Percentiles rank a stretch among this genome's conserved stretches.
phyloP scores from a whole-genome alignment of 2,329 filamentous ascomycete species.

The Penicillium glabrum region DNA sequence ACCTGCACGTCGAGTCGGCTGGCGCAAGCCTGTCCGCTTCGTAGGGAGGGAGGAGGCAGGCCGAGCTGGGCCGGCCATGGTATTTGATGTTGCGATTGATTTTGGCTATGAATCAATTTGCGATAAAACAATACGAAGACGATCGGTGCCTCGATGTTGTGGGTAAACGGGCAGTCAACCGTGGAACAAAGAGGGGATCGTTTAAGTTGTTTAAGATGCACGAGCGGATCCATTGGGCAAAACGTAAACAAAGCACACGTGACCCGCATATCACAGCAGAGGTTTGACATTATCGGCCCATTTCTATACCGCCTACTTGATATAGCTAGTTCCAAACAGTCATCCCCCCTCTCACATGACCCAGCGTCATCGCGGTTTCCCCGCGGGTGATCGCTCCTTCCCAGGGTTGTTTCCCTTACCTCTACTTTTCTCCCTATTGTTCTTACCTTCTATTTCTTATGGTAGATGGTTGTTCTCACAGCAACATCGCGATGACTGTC shows the following conservation, averaged over 20 bases:
- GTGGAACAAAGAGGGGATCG: background rate
- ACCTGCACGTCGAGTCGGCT: conserved; percentile 53
- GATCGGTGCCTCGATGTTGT: background rate
- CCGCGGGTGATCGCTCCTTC: background rate
- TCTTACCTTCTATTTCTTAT: background rate
- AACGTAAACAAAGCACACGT: conserved; percentile 28
- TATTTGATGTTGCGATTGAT: background rate
- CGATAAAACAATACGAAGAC: background rate
- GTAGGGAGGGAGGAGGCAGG: conserved; percentile 49
- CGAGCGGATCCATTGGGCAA: conserved; percentile 15
- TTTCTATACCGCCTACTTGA: background rate
- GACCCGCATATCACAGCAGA: background rate
- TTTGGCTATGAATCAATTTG: background rate
- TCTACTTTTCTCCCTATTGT: background rate
- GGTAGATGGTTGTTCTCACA: conserved; percentile 9
- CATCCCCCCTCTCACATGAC: conserved; percentile 24
- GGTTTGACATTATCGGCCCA: background rate
- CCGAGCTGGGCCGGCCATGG: conserved; percentile 58
- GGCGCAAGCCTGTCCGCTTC: conserved; percentile 53
- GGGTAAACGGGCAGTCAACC: background rate
- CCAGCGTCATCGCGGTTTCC: conserved; percentile 10
- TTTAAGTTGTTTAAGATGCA: background rate
- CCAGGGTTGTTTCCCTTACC: background rate
- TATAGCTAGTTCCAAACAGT: background rate
- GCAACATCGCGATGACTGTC: conserved; percentile 31